phyloP scores from a whole-genome alignment of 495 filamentous ascomycete species.

The Penicillium bovifimosum region DNA sequence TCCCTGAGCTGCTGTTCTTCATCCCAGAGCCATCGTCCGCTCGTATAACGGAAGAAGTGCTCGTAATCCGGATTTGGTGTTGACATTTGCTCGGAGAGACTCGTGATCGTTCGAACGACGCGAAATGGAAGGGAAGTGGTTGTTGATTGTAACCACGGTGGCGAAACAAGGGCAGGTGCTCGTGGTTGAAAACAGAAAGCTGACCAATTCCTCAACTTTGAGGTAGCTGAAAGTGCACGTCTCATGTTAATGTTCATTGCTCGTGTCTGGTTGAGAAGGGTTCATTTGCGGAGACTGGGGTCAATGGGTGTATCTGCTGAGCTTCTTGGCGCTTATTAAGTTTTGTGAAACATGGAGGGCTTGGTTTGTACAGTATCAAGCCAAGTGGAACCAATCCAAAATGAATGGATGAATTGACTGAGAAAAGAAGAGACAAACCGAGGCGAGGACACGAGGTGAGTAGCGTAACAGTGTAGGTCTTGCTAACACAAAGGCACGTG shows the following conservation, averaged over 20 bases:
- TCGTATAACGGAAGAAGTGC: constrained; percentile 29
- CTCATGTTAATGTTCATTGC: not conserved
- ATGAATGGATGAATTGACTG: no score
- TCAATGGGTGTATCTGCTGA: not conserved
- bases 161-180: not conserved
- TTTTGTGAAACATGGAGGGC: no score
- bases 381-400: no score
- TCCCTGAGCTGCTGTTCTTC: constrained; percentile 27
- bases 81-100: not conserved
- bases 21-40: constrained; percentile 31
- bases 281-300: not conserved
- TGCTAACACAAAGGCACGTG: no score
- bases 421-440: no score
- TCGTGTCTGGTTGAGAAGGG: not conserved
- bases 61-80: not conserved
- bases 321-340: not conserved
- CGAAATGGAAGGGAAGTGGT: not conserved
- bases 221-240: not conserved
- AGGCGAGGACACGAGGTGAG: no score
- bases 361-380: no score
- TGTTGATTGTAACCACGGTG: not conserved
- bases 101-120: not conserved
- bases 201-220: not conserved
- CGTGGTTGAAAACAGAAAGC: not conserved
- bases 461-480: no score